Evolutionary conservation across 768 basidiomycete genomes (phyloP).

Genomic region (Suillus fuscotomentosus): DNA sequence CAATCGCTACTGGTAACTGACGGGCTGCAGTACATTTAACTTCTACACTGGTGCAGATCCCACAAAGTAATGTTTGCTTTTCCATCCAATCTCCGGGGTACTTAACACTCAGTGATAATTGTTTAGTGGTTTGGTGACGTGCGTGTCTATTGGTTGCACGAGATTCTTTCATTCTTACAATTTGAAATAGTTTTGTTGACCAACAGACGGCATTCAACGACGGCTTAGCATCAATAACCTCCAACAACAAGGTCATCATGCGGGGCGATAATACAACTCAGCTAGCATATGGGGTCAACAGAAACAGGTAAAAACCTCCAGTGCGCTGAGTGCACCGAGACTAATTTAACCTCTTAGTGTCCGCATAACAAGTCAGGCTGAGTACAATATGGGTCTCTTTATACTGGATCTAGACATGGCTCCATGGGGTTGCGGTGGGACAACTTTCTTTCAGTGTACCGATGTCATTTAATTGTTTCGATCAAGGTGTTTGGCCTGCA

Average conservation of each 20-base stretch:
- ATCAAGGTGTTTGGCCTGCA: slow-evolving; percentile 76
- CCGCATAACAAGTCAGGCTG: slow-evolving; percentile 63
- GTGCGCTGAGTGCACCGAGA: slow-evolving; percentile 4
- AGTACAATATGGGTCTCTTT: slow-evolving; percentile 78
- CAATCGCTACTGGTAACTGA: neutral
- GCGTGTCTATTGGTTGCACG: slow-evolving; percentile 23
- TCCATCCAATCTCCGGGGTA: slow-evolving; percentile 11
- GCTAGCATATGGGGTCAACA: slow-evolving; percentile 50
- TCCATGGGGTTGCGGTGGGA: slow-evolving; percentile 85
- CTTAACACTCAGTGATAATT: slow-evolving; percentile 13
- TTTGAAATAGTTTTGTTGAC: slow-evolving; percentile 56
- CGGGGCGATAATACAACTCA: slow-evolving; percentile 68
- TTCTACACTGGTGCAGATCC: slow-evolving; percentile 67
- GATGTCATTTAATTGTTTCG: slow-evolving; percentile 8
- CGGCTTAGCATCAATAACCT: slow-evolving; percentile 55
- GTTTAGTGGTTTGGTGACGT: slow-evolving; percentile 70
- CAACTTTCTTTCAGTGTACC: slow-evolving; percentile 1
- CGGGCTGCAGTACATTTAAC: slow-evolving; percentile 40
- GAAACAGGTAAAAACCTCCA: slow-evolving; percentile 50
- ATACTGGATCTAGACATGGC: slow-evolving; percentile 81
- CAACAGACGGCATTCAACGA: slow-evolving; percentile 47
- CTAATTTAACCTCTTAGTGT: slow-evolving; percentile 46
- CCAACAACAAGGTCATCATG: slow-evolving; percentile 67
- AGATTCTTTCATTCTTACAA: neutral
- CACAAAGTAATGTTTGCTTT: slow-evolving; percentile 50